phyloP scores from a whole-genome alignment of 1,139 yeast species.

The Pichiaceae sp. region DNA sequence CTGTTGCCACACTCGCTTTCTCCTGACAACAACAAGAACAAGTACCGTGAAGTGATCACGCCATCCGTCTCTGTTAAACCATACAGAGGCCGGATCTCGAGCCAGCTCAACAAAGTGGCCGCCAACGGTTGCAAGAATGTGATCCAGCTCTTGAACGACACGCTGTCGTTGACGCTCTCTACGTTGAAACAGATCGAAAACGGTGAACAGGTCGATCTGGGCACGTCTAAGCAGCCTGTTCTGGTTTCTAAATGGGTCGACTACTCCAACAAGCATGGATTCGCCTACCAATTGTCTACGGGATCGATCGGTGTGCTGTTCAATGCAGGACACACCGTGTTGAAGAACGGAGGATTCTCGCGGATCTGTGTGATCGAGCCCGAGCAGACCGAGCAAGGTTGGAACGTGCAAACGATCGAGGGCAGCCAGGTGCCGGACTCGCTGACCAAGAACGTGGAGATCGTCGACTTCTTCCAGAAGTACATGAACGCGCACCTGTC shows the following conservation, averaged over 20 bases:
- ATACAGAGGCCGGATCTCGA: constrained; percentile 17
- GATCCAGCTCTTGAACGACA: constrained; percentile 17
- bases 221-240: constrained; percentile 38
- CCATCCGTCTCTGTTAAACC: constrained; percentile 21
- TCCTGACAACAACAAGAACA: constrained; percentile 84
- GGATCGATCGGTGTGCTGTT: constrained; percentile 90
- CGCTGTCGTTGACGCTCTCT: constrained; percentile 19
- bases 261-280: constrained; percentile 91
- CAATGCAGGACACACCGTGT: constrained; percentile 73
- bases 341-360: constrained; percentile 57
- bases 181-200: constrained; percentile 29
- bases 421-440: constrained; percentile 45
- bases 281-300: constrained; percentile 84
- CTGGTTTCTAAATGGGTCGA: constrained; percentile 96
- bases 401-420: constrained; percentile 64
- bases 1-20: constrained; percentile 84
- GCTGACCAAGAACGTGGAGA: constrained; percentile 65
- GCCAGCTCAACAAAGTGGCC: constrained; percentile 20
- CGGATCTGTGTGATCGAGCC: constrained; percentile 56
- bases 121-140: constrained; percentile 16
- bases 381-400: constrained; percentile 51
- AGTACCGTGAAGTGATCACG: constrained; percentile 60
- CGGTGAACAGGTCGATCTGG: constrained; percentile 7
- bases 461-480: constrained; percentile 75
- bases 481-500: constrained; percentile 78